These are phyloP conservation scores for Mucor sp. DNA, from an alignment of 371 early-diverging fungal genomes.

Conservation along the genomic window DNA sequence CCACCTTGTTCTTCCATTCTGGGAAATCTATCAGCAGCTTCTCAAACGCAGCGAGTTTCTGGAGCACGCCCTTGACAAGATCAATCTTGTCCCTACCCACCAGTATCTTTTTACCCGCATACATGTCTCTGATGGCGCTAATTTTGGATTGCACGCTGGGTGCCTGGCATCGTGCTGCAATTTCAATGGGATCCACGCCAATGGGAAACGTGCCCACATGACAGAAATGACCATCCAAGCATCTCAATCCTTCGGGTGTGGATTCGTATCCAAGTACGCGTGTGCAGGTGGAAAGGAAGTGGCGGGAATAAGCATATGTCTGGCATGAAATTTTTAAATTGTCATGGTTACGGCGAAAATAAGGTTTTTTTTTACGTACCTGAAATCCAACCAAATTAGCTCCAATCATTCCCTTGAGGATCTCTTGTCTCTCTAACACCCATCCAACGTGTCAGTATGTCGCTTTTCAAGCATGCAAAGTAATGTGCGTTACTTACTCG, in stretches of 20 bases:
- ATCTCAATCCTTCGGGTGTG: constrained; percentile 82
- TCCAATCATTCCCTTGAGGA: constrained; percentile 91
- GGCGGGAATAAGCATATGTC: constrained; percentile 95
- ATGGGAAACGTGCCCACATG: constrained; percentile 94
- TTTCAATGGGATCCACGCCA: constrained; percentile 86
- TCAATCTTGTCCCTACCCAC: constrained; percentile 99
- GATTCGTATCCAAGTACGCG: constrained; percentile 89
- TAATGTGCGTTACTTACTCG: constrained; percentile 66
- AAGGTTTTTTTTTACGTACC: constrained; percentile 40
- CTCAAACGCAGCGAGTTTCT: constrained; percentile 95
- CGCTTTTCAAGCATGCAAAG: too few species aligned
- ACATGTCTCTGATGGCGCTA: constrained; percentile 79
- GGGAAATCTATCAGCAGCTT: constrained; percentile 89
- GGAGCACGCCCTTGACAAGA: constrained; percentile 97
- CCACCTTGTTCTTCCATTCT: constrained; percentile 86
- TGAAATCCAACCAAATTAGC: constrained; percentile 94
- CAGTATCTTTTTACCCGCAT: constrained; percentile 93
- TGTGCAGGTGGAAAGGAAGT: constrained; percentile 93
- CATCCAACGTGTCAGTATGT: too few species aligned
- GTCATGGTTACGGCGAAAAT: neutral
- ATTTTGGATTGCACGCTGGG: constrained; percentile 70
- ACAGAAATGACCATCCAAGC: constrained; percentile 68
- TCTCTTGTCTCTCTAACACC: constrained; percentile 84
- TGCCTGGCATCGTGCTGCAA: constrained; percentile 41
- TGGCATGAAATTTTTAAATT: constrained; percentile 8